These are phyloP conservation scores for Wickerhamiella cacticola DNA, from an alignment of 805 yeast genomes.

Conservation along the genomic window DNA sequence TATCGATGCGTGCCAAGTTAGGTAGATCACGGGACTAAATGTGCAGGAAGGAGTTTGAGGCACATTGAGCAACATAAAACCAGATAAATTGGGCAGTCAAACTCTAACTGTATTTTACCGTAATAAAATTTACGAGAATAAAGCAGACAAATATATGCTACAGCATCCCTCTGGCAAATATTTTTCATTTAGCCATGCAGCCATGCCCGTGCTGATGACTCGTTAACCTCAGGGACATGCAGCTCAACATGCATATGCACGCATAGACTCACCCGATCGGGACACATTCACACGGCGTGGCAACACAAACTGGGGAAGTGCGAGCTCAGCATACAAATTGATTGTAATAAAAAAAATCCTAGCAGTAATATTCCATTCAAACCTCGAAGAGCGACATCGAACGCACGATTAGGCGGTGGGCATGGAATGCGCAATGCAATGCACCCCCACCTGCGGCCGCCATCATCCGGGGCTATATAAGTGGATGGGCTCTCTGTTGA, in stretches of 20 bases:
- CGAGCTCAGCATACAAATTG: neutral
- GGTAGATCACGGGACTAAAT: neutral
- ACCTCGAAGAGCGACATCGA: neutral
- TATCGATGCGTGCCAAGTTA: neutral
- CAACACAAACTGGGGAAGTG: no score
- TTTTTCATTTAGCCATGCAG: no score
- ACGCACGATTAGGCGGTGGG: neutral
- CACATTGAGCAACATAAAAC: no score
- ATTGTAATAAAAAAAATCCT: neutral
- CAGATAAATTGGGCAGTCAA: neutral
- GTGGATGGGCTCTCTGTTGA: neutral
- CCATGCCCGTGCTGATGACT: no score
- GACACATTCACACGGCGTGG: no score
- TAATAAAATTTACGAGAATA: no score
- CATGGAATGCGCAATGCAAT: conserved; percentile 9
- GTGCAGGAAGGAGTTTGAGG: neutral
- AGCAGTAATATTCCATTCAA: neutral
- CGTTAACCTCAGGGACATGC: neutral
- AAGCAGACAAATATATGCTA: neutral
- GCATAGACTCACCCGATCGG: neutral
- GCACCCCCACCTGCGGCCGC: conserved; percentile 1
- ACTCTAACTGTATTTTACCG: neutral
- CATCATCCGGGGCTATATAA: neutral
- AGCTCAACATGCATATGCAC: neutral
- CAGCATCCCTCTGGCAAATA: no score